phyloP scores from a whole-genome alignment of 305 asterid genomes.

The Fraxinus sp. region DNA sequence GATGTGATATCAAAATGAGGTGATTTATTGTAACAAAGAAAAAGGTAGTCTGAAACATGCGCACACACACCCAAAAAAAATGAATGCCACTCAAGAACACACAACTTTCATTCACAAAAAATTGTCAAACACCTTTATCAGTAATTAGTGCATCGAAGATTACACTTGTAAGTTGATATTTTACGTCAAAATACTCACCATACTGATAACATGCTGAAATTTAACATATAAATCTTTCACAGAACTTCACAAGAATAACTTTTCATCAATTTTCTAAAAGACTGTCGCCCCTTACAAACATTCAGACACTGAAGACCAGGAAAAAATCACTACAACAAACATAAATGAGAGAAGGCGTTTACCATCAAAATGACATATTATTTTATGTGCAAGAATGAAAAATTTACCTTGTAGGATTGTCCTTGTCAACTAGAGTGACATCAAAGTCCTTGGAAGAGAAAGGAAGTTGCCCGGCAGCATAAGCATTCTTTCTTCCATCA shows the following conservation, averaged over 20 bases:
- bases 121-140: background rate
- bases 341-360: background rate
- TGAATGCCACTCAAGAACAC: background rate
- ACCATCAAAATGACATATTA: background rate
- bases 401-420: conserved; percentile 34
- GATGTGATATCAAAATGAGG: background rate
- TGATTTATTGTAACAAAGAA: background rate
- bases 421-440: conserved; percentile 36
- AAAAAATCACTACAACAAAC: background rate
- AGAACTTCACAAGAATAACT: background rate
- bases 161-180: background rate
- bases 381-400: background rate
- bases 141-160: background rate
- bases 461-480: conserved; percentile 65
- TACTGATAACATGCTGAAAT: background rate
- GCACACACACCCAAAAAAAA: background rate
- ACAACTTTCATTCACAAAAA: background rate
- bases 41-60: background rate
- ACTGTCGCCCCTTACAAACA: background rate
- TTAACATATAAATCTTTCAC: background rate
- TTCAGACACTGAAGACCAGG: background rate
- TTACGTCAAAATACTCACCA: background rate
- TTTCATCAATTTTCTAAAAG: background rate
- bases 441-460: conserved; percentile 61
- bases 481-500: conserved; percentile 75